Percentiles rank a stretch among this genome's conserved stretches.
phyloP scores from a whole-genome alignment of 768 basidiomycete species.

The Naganishia kalamii region DNA sequence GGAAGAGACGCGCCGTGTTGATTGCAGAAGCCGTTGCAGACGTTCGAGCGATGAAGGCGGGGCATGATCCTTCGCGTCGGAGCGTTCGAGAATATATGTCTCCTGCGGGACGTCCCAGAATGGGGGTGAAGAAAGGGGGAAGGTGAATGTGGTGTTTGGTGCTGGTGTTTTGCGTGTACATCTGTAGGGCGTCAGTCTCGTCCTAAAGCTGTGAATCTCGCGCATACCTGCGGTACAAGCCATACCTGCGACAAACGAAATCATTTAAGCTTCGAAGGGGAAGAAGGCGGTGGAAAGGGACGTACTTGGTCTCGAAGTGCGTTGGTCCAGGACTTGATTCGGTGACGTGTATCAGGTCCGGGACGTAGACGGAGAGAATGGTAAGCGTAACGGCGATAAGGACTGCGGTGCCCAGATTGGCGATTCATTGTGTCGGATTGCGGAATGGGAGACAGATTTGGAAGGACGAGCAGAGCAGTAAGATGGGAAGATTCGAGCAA shows the following conservation, averaged over 20 bases:
- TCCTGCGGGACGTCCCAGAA: neutral
- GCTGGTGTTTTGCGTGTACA: conserved; percentile 37
- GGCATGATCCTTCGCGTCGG: neutral
- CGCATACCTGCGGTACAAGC: conserved; percentile 36
- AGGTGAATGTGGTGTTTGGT: neutral
- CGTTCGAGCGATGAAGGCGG: neutral
- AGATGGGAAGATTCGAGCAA: neutral
- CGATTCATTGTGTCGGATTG: neutral
- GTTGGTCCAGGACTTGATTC: conserved; percentile 35
- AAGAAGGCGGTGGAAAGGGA: neutral
- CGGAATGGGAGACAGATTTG: neutral
- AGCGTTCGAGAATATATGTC: conserved; percentile 13
- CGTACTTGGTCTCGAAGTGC: conserved; percentile 42
- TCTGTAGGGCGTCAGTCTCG: conserved; percentile 24
- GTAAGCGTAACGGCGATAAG: conserved; percentile 39
- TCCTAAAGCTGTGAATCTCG: neutral
- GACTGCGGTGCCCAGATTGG: conserved; percentile 16
- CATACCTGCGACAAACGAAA: conserved; percentile 29
- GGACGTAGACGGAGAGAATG: conserved; percentile 38
- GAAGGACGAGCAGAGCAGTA: neutral
- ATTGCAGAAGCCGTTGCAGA: neutral
- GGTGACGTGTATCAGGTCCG: conserved; percentile 38
- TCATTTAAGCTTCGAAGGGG: neutral
- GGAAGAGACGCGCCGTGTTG: neutral
- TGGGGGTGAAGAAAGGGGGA: neutral